These are phyloP conservation scores for Cladosporium austrohemisphaericum DNA, from an alignment of 2,329 filamentous ascomycete species.

Conservation along the genomic window DNA sequence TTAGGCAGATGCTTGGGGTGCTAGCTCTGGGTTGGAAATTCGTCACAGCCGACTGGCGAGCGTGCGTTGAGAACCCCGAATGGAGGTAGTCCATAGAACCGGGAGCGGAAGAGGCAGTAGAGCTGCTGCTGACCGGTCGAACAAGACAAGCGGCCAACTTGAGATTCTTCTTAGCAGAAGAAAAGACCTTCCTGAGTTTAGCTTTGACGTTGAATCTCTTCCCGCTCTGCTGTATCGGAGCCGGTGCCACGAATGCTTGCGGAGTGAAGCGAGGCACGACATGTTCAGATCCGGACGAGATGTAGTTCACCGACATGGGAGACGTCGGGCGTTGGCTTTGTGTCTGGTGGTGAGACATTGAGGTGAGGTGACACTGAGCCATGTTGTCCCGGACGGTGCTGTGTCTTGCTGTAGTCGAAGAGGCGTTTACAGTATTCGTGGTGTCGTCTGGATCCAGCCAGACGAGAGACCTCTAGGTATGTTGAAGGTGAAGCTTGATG, in stretches of 20 bases:
- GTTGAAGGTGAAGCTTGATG: neutral
- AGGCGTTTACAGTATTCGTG: too few relatives aligned
- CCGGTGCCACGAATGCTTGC: neutral
- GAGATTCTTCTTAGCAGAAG: neutral
- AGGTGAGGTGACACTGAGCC: slow-evolving; percentile 3
- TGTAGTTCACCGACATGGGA: slow-evolving; percentile 9
- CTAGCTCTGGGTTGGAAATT: neutral
- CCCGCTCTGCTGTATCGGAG: neutral
- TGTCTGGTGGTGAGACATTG: neutral
- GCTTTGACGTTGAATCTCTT: neutral
- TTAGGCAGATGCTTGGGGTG: slow-evolving; percentile 5
- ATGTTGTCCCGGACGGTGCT: too few relatives aligned
- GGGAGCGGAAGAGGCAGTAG: neutral
- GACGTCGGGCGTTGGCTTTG: neutral
- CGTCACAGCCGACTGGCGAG: neutral
- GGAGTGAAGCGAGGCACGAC: neutral
- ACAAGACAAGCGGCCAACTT: neutral
- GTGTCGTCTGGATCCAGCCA: slow-evolving; percentile 12
- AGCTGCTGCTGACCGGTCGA: neutral
- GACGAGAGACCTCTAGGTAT: neutral
- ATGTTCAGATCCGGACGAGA: neutral
- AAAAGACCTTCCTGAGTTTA: neutral
- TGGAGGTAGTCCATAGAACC: neutral
- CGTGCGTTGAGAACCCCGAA: neutral
- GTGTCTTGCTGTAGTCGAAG: too few relatives aligned